phyloP scores from a whole-genome alignment of 1,284 basidiomycete species.

The Omphalotus olearius region DNA sequence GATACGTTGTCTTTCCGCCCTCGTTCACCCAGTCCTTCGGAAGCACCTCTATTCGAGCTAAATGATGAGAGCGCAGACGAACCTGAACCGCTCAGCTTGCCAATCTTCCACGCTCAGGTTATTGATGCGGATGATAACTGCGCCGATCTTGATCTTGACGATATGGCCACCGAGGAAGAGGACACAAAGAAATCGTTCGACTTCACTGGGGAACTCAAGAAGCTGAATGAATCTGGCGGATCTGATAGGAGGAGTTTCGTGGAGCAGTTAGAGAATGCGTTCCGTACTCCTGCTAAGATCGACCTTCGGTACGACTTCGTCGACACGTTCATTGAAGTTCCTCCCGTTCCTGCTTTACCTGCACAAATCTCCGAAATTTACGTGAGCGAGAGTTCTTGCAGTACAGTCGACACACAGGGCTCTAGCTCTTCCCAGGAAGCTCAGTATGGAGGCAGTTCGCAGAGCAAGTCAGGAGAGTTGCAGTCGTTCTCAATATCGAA shows the following conservation, averaged over 20 bases:
- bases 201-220: constrained; percentile 76
- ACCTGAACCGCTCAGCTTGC: constrained; percentile 18
- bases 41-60: constrained; percentile 33
- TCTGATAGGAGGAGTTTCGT: constrained; percentile 75
- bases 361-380: neutral
- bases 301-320: constrained; percentile 47
- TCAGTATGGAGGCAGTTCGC: constrained; percentile 2
- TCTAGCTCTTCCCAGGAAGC: constrained; percentile 10
- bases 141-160: constrained; percentile 41
- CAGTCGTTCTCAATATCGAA: constrained; percentile 26
- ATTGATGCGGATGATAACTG: constrained; percentile 42
- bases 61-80: constrained; percentile 31
- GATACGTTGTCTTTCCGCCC: constrained; percentile 41
- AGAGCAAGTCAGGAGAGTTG: constrained; percentile 18
- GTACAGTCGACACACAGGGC: neutral
- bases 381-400: neutral
- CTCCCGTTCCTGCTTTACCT: constrained; percentile 39
- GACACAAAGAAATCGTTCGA: constrained; percentile 80
- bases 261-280: constrained; percentile 76
- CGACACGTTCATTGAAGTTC: constrained; percentile 32
- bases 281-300: constrained; percentile 67
- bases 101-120: constrained; percentile 37
- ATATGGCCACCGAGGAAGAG: constrained; percentile 36
- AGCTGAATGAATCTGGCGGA: constrained; percentile 64
- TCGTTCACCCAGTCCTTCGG: constrained; percentile 25